Conservation (phyloP, 2,329 filamentous ascomycete species). For the Aspergillus sp. region DNA sequence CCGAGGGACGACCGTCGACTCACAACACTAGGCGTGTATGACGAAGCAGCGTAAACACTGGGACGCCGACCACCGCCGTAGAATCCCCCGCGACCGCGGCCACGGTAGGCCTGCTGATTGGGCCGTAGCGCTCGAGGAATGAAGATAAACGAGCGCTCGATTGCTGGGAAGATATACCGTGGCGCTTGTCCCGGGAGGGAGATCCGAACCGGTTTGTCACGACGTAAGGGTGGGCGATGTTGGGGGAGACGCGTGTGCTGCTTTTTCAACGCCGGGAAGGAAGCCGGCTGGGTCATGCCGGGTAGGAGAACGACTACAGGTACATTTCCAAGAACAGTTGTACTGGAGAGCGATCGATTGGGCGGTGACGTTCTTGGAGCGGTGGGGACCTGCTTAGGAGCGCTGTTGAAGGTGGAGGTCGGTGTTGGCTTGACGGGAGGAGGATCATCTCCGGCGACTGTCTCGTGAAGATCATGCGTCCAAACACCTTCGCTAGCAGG, state of each 20-base stretch:
- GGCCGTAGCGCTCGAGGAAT: slow-evolving; percentile 91
- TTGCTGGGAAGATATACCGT: slow-evolving; percentile 86
- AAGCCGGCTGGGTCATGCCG: slow-evolving; percentile 67
- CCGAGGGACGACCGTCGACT: slow-evolving; percentile 81
- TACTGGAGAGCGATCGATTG: slow-evolving; percentile 77
- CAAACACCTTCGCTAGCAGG: slow-evolving; percentile 69
- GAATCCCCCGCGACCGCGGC: slow-evolving; percentile 66
- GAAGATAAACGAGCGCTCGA: slow-evolving; percentile 94
- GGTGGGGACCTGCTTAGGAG: slow-evolving; percentile 37
- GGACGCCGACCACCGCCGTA: slow-evolving; percentile 70
- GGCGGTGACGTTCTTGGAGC: slow-evolving; percentile 63
- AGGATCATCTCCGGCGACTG: slow-evolving; percentile 43
- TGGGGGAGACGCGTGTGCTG: slow-evolving; percentile 93
- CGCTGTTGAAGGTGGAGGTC: slow-evolving; percentile 26
- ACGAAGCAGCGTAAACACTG: slow-evolving; percentile 69
- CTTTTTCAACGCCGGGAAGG: slow-evolving; percentile 76
- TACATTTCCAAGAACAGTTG: slow-evolving; percentile 78
- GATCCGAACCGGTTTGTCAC: slow-evolving; percentile 94
- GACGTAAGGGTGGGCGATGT: slow-evolving; percentile 86
- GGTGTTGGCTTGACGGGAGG: slow-evolving; percentile 32
- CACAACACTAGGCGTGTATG: slow-evolving; percentile 82
- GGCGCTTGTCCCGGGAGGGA: slow-evolving; percentile 78
- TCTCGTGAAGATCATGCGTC: slow-evolving; percentile 94
- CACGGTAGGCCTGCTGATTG: slow-evolving; percentile 76
- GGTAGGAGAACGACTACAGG: slow-evolving; percentile 80